Conservation (phyloP, 441 rosid species). For the Adansonia rubrostipa region DNA sequence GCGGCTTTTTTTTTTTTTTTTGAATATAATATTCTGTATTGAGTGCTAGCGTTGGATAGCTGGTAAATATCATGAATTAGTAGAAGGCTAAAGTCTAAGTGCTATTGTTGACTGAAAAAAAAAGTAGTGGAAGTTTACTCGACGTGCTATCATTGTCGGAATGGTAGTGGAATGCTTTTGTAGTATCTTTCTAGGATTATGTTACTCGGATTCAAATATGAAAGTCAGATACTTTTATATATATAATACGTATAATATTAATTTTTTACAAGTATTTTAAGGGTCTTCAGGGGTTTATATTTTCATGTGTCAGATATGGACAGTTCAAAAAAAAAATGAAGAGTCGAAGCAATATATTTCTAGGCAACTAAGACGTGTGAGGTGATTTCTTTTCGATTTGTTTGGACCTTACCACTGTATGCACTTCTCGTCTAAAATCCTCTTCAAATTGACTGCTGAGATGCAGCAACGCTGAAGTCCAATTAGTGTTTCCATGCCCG, state of each 20-base stretch:
- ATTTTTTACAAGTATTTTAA: too few species aligned
- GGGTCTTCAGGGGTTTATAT: too few species aligned
- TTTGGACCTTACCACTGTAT: background rate
- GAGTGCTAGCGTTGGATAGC: constrained; percentile 7
- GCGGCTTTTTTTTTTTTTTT: background rate
- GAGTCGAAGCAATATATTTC: background rate
- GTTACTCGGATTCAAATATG: too few species aligned
- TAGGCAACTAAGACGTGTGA: background rate
- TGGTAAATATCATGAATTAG: background rate
- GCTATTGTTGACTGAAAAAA: background rate
- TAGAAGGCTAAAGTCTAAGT: background rate
- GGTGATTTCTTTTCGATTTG: background rate
- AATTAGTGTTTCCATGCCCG: background rate
- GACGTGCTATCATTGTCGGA: background rate
- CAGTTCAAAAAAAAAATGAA: too few species aligned
- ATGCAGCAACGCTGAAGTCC: background rate
- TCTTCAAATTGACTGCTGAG: background rate
- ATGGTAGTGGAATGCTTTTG: background rate
- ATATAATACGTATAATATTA: too few species aligned
- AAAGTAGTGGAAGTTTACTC: background rate
- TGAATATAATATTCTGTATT: background rate
- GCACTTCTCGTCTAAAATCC: background rate
- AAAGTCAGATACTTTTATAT: too few species aligned
- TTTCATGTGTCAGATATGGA: too few species aligned
- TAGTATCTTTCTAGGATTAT: background rate